Base-by-base conservation (phyloP, 1,284 basidiomycete species). In the Amylostereum areolatum region DNA sequence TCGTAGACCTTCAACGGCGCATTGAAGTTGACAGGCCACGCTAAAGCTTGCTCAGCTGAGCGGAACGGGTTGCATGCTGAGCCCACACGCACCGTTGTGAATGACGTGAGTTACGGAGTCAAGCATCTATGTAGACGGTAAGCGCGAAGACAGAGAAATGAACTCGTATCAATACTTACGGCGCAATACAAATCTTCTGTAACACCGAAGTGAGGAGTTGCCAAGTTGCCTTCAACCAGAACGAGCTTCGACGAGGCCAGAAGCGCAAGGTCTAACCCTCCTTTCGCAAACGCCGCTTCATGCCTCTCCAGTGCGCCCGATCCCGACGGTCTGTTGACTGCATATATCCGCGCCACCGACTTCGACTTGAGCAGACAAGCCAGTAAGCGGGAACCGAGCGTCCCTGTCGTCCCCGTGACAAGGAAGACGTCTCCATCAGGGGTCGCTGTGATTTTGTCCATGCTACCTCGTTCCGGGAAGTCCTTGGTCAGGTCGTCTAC, bases 11-110 rank as follows among this genome's bases (percentile, higher is more conserved):
- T 28, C n/a, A 63, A 48, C 3, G 53, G 48, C 3, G 63, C 40
- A 44, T 68, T 69, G 53, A 71, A 66, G 52, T 70, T 62, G 3
- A 71, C 61, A 5, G 55, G 55, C 62, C 65, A 71, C 5, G 69
- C 70, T 63, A 48, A 24, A 6, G 25, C 10, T 8, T 39, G 18
- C 32, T 48, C 18, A 46, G 5, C 27, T n/a, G 5, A 32, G 30
- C 28, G 35, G 33, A 41, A 25, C 6, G 25, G 6, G 24, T 25
- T 11, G 18, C 18, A 18, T 18, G 44, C 35, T 32, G 30, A 28
- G 33, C 12, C 9, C 27, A 5, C 34, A 2, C 5, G n/a, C 54
- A 64, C 66, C 69, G 41, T 61, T 70, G 53, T 70, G 66, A 8
- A 69, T 56, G 47, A 71, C 63, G 39, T 61, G 59, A 1, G 67